Evolutionary conservation across 768 basidiomycete species (phyloP), one percentile per base, ranked within the genome.

Genomic region (Leucosporidium scottii): DNA sequence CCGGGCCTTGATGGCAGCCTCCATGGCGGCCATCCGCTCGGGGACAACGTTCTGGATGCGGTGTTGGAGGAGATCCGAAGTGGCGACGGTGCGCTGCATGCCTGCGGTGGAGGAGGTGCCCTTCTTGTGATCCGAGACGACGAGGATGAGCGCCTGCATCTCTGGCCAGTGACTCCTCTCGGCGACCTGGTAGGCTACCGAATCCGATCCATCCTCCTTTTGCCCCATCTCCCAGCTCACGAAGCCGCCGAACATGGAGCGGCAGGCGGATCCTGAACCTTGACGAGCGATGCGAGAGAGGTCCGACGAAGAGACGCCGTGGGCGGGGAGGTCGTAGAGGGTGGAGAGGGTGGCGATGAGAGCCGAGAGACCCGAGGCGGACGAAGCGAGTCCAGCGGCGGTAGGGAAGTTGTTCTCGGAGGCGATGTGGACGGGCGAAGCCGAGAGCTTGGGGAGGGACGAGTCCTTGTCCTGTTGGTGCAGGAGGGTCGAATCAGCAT

Each of bases 321-420:
- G 50, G 6, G 47, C 54, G 6, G 50, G 34, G 59, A 99, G 88
- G 13, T 81, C 73, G 81, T 96, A 98, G 71, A 98, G 86, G 15
- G 86, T 82, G 1, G 93, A 87, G 60, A 99, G 84, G 61, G 93
- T 96, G 18, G 88, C 83, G 31, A 91, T 89, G 50, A 99, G 87
- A 0, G 96, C 96, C 6, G 96, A 94, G 74, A 98, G 93, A 21
- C 96, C 96, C 0, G 93, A 91, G 0, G 96, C 96, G 44, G 93
- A 97, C 1, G 93, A 97, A 1, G 96, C 96, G 55, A 99, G 86
- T 6, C 96, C 96, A 0, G 96, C 96, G 20, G 96, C 96, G 20
- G 96, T 99, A 36, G 96, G 96, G 83, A 99, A 98, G 82, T 98
- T 98, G 84, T 99, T 99, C 81, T 85, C 87, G 10, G 94, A 98